A percentile compares a stretch with the other conserved stretches of the same genome.
These are phyloP conservation scores for Saitozyma sp. DNA, from an alignment of 768 basidiomycete species.

Conservation along the genomic window DNA sequence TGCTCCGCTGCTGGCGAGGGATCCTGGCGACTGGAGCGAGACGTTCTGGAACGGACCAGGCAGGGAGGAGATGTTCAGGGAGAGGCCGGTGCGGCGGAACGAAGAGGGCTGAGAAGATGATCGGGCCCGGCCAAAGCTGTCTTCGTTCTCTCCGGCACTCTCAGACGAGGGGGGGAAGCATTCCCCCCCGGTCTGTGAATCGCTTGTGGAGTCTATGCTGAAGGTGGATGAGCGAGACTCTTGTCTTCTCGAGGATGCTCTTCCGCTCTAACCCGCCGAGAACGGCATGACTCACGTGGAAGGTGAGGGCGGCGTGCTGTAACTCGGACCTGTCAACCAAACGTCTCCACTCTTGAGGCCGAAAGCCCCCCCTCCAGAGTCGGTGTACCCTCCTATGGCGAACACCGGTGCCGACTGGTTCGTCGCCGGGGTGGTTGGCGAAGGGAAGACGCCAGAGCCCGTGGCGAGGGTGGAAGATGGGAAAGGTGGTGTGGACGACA, in stretches of 20 bases:
- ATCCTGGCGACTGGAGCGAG: conserved; percentile 26
- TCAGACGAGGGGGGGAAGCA: conserved; percentile 37
- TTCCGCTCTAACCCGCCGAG: too few relatives aligned
- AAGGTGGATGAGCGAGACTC: neutral
- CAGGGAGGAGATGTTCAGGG: conserved; percentile 33
- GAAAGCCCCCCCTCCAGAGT: conserved; percentile 13
- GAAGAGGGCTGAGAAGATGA: conserved; percentile 33
- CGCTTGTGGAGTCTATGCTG: conserved; percentile 35
- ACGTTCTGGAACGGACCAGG: conserved; percentile 18
- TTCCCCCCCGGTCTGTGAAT: conserved; percentile 42
- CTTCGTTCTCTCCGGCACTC: conserved; percentile 19
- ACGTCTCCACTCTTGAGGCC: conserved; percentile 10
- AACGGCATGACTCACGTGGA: conserved; percentile 32
- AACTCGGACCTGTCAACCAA: conserved; percentile 5
- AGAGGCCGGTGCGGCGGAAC: conserved; percentile 33
- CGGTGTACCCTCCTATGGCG: conserved; percentile 4
- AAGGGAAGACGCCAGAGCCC: conserved; percentile 7
- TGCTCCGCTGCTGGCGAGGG: conserved; percentile 27
- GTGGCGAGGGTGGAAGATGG: conserved; percentile 10
- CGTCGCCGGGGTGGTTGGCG: conserved; percentile 19
- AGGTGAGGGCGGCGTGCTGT: conserved; percentile 41
- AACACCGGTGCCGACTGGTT: neutral
- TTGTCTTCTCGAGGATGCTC: too few relatives aligned
- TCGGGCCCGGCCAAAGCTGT: conserved; percentile 13
- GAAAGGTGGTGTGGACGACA: conserved; percentile 34